These are phyloP conservation scores for Gyromitra esculenta DNA, from an alignment of 2,329 filamentous ascomycete genomes.

Conservation along the genomic window DNA sequence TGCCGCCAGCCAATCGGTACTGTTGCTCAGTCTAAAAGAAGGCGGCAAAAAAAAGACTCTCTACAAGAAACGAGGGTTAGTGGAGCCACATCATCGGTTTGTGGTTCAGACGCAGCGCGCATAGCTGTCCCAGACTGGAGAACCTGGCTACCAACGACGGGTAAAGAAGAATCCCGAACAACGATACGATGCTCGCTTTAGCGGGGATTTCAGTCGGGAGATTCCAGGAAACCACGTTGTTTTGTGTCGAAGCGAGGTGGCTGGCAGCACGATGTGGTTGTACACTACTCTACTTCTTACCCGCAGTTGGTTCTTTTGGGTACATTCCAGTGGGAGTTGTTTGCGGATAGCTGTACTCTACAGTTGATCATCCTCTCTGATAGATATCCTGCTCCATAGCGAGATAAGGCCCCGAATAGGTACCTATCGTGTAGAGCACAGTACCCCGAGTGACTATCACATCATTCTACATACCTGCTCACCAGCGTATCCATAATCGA, in stretches of 20 bases:
- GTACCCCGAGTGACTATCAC: not conserved
- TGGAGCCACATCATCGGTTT: constrained; percentile 49
- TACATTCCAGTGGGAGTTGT: constrained; percentile 19
- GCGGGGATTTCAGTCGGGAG: constrained; percentile 25
- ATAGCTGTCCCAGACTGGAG: constrained; percentile 9
- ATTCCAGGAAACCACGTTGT: constrained; percentile 34
- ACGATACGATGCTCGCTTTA: constrained; percentile 25
- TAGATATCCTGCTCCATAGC: constrained; percentile 2
- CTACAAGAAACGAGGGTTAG: constrained; percentile 15
- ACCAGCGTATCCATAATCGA: constrained; percentile 19
- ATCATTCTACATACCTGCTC: constrained; percentile 3
- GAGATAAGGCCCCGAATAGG: not conserved
- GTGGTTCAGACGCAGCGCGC: constrained; percentile 24
- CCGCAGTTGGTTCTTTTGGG: constrained; percentile 11
- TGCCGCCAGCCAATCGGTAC: constrained; percentile 33
- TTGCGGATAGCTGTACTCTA: not conserved
- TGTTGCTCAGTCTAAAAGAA: constrained; percentile 10
- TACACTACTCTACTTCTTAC: constrained; percentile 6
- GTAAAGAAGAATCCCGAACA: constrained; percentile 9
- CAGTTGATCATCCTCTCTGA: not conserved
- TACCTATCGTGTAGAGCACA: not conserved
- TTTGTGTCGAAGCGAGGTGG: constrained; percentile 31
- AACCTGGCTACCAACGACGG: constrained; percentile 16
- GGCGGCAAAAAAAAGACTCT: constrained; percentile 38
- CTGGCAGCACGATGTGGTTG: constrained; percentile 25